phyloP scores from a whole-genome alignment of 768 basidiomycete genomes.

The Coprinopsis sp. region DNA sequence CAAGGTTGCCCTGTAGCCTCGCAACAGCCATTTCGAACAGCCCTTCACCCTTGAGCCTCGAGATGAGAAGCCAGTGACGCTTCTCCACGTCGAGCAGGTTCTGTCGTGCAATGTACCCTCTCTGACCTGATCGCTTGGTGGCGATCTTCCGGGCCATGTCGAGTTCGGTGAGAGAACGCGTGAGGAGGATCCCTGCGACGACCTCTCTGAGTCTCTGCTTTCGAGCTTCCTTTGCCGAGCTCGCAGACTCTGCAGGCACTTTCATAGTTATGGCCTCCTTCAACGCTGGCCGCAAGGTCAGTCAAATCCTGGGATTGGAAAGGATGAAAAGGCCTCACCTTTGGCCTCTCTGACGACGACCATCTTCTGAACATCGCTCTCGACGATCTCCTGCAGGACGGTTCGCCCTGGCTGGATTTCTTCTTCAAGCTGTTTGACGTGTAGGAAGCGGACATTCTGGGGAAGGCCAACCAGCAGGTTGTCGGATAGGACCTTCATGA shows the following conservation, averaged over 20 bases:
- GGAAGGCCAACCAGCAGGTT: slow-evolving; percentile 28
- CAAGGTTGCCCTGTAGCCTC: too few relatives aligned
- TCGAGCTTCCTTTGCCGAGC: too few relatives aligned
- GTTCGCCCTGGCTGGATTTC: slow-evolving; percentile 22
- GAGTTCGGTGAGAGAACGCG: slow-evolving; percentile 19
- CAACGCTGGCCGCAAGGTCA: too few relatives aligned
- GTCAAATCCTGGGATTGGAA: not conserved
- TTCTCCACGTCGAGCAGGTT: slow-evolving; percentile 44
- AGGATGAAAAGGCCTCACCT: slow-evolving; percentile 12
- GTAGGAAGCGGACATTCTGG: slow-evolving; percentile 28
- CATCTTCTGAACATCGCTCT: slow-evolving; percentile 21
- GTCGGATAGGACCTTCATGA: slow-evolving; percentile 27
- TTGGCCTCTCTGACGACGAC: slow-evolving; percentile 25
- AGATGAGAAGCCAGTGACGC: slow-evolving; percentile 25
- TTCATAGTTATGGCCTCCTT: too few relatives aligned
- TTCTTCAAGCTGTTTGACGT: slow-evolving; percentile 30
- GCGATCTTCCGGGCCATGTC: slow-evolving; percentile 45
- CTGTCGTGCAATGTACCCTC: slow-evolving; percentile 54
- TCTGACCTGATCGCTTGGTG: slow-evolving; percentile 45
- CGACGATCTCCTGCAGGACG: slow-evolving; percentile 24
- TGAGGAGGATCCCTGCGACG: slow-evolving; percentile 22
- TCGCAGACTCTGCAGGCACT: too few relatives aligned
- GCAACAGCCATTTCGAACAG: not conserved
- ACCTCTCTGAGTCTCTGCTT: slow-evolving; percentile 20
- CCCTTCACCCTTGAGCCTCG: not conserved